A percentile compares a stretch with the other conserved stretches of the same genome.
Evolutionary conservation across 352 stramenopile species (phyloP).

Genomic region (Globisporangium carolinianum): DNA sequence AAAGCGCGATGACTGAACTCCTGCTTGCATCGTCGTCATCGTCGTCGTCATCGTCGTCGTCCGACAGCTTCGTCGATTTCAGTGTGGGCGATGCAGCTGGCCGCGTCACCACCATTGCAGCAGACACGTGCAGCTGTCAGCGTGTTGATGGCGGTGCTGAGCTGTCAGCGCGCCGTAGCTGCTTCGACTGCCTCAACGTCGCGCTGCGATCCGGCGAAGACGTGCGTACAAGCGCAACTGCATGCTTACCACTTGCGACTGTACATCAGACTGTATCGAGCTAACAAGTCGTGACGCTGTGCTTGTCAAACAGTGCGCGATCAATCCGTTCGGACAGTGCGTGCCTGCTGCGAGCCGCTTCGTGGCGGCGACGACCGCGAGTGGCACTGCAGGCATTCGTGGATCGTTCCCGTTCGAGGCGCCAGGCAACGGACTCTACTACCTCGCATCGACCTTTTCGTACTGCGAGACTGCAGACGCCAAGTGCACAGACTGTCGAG

Average conservation of each 20-base stretch:
- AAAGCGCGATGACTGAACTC: too few species aligned
- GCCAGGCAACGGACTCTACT: constrained; percentile 23
- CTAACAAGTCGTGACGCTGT: not conserved
- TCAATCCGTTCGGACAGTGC: constrained; percentile 24
- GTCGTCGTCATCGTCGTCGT: too few species aligned
- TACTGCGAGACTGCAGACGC: constrained; percentile 6
- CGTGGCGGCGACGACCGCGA: not conserved
- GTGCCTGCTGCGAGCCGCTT: constrained; percentile 11
- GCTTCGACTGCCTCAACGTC: constrained; percentile 55
- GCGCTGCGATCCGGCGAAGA: constrained; percentile 21
- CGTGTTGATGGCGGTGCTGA: not conserved
- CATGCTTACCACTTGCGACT: not conserved
- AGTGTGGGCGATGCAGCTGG: too few species aligned
- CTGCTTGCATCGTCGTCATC: too few species aligned
- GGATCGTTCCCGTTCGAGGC: constrained; percentile 12
- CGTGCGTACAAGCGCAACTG: not conserved
- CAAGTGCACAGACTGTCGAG: not conserved
- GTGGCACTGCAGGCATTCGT: not conserved
- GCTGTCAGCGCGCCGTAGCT: constrained; percentile 20
- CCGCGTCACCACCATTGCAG: not conserved
- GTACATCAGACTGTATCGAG: not conserved
- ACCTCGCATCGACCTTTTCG: constrained; percentile 12
- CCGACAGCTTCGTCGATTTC: too few species aligned
- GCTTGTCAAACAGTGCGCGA: constrained; percentile 19
- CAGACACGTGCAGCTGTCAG: constrained; percentile 3